Base-by-base conservation (phyloP, 805 yeast genomes). In the Candida loeiensis region DNA sequence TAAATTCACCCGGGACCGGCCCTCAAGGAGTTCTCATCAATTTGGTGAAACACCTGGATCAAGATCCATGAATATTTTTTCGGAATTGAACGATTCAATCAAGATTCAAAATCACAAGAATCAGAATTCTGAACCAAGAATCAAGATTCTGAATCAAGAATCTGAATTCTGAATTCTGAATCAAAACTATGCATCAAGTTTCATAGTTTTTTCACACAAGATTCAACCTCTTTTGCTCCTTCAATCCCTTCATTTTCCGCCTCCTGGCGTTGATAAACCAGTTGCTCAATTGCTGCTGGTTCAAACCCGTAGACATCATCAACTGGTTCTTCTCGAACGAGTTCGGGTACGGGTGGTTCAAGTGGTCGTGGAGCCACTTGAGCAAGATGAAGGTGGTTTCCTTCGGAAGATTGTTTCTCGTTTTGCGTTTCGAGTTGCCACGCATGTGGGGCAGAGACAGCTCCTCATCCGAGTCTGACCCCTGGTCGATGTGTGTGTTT, bases 221-320 rank as follows among this genome's bases (percentile, higher is more conserved):
- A 18, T 44, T 44, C 36, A 46, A 42, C 15, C 47, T 27, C 43
- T 48, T 51, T 41, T 61, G 64, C 45, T 74, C 74, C 49, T 74
- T 69, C 45, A 77, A 60, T 32, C 59, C 51, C 54, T 73, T 76
- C 37, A 86, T 74, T 54, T 84, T 79, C 49, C 95, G 69, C 53
- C 95, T 71, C 51, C 95, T 75, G 14, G 91, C 95, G 56, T 86
- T 86, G 54, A 86, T 87, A 53, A 86, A 86, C 95, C 95, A 86
- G 56, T 86, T 87, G 48, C 85, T 75, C 45, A 86, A 71, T 60
- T 86, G 95, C 45, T 84, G 87, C 59, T 82, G 79, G 46, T 86
- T 83, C 55, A 86, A 70, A 0, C 93, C 91, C 0, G 95, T 86
- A 55, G 74, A 71, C 49, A 72, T 68, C 71, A 84, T 75, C 40